Percentiles rank a stretch among this genome's conserved stretches.
Evolutionary conservation across 2,329 filamentous ascomycete genomes (phyloP).

Genomic region (Coniochaeta hoffmannii): DNA sequence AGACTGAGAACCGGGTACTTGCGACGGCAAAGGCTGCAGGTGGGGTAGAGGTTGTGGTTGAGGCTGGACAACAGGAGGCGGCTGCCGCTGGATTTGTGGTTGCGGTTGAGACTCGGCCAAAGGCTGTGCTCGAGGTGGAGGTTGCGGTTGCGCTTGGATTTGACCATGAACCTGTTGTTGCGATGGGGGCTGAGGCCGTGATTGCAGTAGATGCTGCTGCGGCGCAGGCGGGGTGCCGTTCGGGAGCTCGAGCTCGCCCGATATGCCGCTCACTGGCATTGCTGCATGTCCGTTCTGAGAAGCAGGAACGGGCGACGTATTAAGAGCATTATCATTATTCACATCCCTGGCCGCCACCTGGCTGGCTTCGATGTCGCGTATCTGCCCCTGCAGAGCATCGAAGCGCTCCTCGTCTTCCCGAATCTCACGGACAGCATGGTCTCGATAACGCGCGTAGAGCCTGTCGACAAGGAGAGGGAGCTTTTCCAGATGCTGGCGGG

Average conservation of each 20-base stretch:
- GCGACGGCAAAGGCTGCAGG: constrained; percentile 7
- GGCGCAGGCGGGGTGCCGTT: not conserved
- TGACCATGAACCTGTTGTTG: not conserved
- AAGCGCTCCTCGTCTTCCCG: constrained; percentile 65
- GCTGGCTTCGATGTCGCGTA: constrained; percentile 55
- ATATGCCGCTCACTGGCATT: not conserved
- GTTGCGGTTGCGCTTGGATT: constrained; percentile 1
- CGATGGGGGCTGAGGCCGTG: not conserved
- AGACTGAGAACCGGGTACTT: not conserved
- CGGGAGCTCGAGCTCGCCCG: not conserved
- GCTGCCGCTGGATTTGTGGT: constrained; percentile 13
- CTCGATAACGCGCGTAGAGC: constrained; percentile 68
- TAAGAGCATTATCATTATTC: not conserved
- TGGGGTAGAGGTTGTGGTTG: constrained; percentile 13
- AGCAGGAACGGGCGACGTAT: not conserved
- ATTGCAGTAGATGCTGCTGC: not conserved
- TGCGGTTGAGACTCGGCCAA: constrained; percentile 9
- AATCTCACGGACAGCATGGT: constrained; percentile 62
- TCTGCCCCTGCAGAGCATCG: constrained; percentile 56
- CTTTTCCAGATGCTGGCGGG: constrained; percentile 56
- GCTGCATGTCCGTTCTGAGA: not conserved
- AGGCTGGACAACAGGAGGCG: constrained; percentile 9
- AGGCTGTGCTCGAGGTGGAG: constrained; percentile 11
- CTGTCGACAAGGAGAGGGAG: constrained; percentile 64
- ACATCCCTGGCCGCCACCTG: constrained; percentile 7